These are phyloP conservation scores for Aspergillus sergii DNA, from an alignment of 2,329 filamentous ascomycete genomes.

Conservation along the genomic window DNA sequence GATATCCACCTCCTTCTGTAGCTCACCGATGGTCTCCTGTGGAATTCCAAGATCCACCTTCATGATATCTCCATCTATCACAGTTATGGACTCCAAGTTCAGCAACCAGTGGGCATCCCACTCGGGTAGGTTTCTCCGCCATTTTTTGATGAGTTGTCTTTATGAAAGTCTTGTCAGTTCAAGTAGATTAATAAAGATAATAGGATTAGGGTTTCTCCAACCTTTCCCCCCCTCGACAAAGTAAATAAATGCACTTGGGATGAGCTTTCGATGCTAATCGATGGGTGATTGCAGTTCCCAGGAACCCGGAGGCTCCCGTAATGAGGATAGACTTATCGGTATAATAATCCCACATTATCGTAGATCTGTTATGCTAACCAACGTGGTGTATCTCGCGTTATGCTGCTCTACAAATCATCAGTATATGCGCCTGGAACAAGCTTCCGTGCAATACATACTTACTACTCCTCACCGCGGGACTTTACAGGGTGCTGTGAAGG, in stretches of 20 bases:
- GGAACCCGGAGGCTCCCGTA: slow-evolving; percentile 26
- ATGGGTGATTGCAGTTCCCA: slow-evolving; percentile 26
- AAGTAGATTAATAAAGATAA: neutral
- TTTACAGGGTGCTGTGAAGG: no score
- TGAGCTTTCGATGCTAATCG: slow-evolving; percentile 22
- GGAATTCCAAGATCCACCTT: slow-evolving; percentile 12
- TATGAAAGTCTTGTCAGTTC: neutral
- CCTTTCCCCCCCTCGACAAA: slow-evolving; percentile 16
- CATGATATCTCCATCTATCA: slow-evolving; percentile 18
- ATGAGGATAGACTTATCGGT: slow-evolving; percentile 25
- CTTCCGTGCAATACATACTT: neutral
- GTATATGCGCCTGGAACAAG: neutral
- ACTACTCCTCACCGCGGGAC: no score
- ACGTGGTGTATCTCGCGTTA: neutral
- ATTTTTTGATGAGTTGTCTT: neutral
- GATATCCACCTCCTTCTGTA: slow-evolving; percentile 8
- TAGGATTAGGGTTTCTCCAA: neutral
- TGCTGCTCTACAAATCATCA: neutral
- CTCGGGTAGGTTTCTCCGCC: neutral
- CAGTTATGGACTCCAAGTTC: neutral
- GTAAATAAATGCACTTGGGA: slow-evolving; percentile 11
- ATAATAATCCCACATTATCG: slow-evolving; percentile 28
- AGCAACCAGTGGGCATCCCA: neutral
- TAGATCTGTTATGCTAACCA: neutral
- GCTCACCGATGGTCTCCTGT: neutral